phyloP scores from a whole-genome alignment of 2,329 filamentous ascomycete genomes.

The Monosporascus sp. region DNA sequence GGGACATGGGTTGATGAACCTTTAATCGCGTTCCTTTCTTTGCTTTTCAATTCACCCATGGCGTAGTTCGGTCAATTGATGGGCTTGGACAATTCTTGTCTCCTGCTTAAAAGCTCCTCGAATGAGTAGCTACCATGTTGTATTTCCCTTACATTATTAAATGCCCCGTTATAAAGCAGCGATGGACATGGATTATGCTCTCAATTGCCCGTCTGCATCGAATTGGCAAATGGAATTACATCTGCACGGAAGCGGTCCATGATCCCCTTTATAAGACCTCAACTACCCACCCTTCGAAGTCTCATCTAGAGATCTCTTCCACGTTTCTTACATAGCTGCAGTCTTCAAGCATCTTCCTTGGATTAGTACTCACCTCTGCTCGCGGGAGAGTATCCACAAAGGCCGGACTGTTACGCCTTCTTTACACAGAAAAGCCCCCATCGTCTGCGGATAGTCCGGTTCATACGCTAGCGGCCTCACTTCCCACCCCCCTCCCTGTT shows the following conservation, averaged over 20 bases:
- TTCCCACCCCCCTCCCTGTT: no score
- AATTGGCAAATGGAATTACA: background rate
- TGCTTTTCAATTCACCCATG: background rate
- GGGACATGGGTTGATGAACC: no score
- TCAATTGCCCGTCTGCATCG: background rate
- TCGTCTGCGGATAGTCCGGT: background rate
- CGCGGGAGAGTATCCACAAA: background rate
- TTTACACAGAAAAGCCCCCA: background rate
- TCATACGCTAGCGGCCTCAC: no score
- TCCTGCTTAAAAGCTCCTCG: background rate
- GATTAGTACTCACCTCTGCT: background rate
- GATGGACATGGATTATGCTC: background rate
- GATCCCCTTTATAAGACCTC: background rate
- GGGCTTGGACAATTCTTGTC: background rate
- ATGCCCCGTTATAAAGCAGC: background rate
- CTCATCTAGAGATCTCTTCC: background rate
- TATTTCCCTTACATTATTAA: background rate
- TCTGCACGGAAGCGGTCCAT: background rate
- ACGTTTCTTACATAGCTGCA: constrained; percentile 2
- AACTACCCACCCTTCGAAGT: constrained; percentile 1
- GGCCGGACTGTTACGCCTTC: background rate
- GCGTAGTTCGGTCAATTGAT: background rate
- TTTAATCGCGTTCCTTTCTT: background rate
- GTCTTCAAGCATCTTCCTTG: constrained; percentile 11
- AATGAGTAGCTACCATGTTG: background rate